Conservation (phyloP, 805 yeast species). For the Ogataea salicorniae region DNA sequence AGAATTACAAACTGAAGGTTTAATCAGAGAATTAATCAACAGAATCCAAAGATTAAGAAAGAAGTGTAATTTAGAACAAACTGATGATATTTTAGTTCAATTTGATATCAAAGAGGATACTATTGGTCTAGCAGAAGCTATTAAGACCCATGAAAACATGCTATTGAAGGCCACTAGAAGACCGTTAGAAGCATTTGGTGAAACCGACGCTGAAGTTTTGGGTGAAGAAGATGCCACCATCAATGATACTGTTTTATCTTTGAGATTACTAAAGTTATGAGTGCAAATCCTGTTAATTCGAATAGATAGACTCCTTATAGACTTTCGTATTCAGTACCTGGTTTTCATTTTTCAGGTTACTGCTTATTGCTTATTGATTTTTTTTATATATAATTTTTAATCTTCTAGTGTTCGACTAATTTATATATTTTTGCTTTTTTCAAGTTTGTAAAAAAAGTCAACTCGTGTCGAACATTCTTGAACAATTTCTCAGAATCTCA, state of each 20-base stretch:
- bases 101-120: constrained; percentile 68
- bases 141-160: constrained; percentile 60
- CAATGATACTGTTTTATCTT: constrained; percentile 72
- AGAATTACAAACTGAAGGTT: constrained; percentile 87
- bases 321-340: too few relatives aligned
- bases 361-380: too few relatives aligned
- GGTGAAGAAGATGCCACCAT: constrained; percentile 85
- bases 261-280: constrained; percentile 70
- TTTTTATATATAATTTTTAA: too few relatives aligned
- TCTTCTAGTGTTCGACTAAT: too few relatives aligned
- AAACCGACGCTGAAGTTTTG: constrained; percentile 47
- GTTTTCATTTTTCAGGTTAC: too few relatives aligned
- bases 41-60: constrained; percentile 97
- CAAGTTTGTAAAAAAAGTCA: too few relatives aligned
- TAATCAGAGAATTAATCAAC: constrained; percentile 93
- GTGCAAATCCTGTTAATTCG: neutral
- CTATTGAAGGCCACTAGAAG: constrained; percentile 73
- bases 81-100: constrained; percentile 91
- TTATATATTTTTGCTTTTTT: too few relatives aligned
- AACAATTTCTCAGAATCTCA: too few relatives aligned
- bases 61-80: constrained; percentile 90
- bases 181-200: constrained; percentile 45
- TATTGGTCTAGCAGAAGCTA: constrained; percentile 55
- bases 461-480: too few relatives aligned
- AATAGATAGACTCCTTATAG: too few relatives aligned